These are phyloP conservation scores for Russula emetica DNA, from an alignment of 768 basidiomycete genomes.

Conservation along the genomic window DNA sequence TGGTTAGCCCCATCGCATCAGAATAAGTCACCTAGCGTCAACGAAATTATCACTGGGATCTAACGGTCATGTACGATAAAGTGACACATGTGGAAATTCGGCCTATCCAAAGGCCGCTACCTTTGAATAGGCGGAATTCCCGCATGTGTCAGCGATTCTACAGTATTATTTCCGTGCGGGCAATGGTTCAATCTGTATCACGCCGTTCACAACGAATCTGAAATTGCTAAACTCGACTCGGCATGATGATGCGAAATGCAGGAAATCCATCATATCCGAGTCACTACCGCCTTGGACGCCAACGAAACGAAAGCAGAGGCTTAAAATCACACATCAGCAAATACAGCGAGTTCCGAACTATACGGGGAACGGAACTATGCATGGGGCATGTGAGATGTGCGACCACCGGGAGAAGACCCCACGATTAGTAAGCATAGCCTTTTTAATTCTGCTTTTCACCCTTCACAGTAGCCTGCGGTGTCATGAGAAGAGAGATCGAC, in stretches of 20 bases:
- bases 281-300: background rate
- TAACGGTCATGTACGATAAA: too few relatives aligned
- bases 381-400: background rate
- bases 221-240: background rate
- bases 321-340: background rate
- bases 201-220: background rate
- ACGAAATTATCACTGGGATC: too few relatives aligned
- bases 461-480: constrained; percentile 30
- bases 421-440: background rate
- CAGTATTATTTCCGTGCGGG: background rate
- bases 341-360: background rate
- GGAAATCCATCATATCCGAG: background rate
- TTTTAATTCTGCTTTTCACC: constrained; percentile 29
- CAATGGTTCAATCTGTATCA: background rate
- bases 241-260: background rate
- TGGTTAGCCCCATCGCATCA: too few relatives aligned
- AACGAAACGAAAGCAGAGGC: background rate
- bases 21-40: too few relatives aligned
- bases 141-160: background rate
- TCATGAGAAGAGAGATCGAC: background rate
- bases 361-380: background rate
- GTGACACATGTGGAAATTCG: background rate
- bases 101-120: background rate
- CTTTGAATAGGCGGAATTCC: too few relatives aligned
- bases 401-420: background rate